Evolutionary conservation across 1,139 yeast genomes (phyloP).

Genomic region (Saccharomycopsis hybrid): DNA sequence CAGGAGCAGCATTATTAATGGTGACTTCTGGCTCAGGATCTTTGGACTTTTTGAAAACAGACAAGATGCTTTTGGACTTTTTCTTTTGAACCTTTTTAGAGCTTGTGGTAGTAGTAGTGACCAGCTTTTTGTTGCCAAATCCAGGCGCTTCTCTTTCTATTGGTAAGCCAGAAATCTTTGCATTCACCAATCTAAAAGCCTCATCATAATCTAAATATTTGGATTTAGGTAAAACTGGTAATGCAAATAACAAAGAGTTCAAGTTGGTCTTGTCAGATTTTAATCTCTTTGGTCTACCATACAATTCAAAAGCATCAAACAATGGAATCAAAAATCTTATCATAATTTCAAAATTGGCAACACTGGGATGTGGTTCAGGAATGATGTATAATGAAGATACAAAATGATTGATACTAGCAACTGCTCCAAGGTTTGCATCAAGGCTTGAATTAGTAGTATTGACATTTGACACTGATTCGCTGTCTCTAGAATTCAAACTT

Average conservation of each 20-base stretch:
- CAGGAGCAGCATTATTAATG: not conserved
- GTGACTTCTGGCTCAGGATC: not conserved
- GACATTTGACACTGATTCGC: not conserved
- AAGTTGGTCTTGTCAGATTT: conserved; percentile 72
- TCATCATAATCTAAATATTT: conserved; percentile 55
- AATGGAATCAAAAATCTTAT: conserved; percentile 71
- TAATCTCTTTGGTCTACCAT: conserved; percentile 74
- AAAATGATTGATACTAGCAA: conserved; percentile 2
- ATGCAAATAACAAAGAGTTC: conserved; percentile 67
- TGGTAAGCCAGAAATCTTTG: conserved; percentile 14
- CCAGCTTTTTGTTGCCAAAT: not conserved
- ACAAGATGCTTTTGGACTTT: conserved; percentile 10
- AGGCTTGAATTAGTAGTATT: not conserved
- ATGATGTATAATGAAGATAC: conserved; percentile 58
- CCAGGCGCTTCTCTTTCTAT: conserved; percentile 3
- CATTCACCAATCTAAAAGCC: conserved; percentile 8
- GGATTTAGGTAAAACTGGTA: conserved; percentile 73
- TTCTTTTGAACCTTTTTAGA: not conserved
- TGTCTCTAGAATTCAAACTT: conserved; percentile 15
- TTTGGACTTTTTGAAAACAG: conserved; percentile 8
- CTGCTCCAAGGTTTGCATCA: not conserved
- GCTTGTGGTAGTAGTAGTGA: conserved; percentile 2
- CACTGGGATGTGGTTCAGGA: conserved; percentile 84
- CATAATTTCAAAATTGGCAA: conserved; percentile 77
- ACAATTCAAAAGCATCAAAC: conserved; percentile 68